These are phyloP conservation scores for Fraxinus americana DNA, from an alignment of 257 asterid genomes.

Conservation along the genomic window DNA sequence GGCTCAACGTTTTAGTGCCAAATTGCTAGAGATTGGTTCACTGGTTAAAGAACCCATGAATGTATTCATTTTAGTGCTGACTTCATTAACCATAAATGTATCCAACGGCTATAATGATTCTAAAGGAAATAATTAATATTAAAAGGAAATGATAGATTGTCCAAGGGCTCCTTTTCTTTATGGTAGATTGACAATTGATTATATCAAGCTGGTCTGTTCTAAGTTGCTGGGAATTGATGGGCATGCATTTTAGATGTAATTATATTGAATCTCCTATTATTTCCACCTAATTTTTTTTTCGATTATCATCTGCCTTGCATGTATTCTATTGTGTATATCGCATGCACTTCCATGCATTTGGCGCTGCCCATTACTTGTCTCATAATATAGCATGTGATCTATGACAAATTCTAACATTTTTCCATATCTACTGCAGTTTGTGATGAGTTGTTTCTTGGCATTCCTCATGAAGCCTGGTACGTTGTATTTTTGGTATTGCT, in stretches of 20 bases:
- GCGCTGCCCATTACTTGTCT: background rate
- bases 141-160: too few relatives aligned
- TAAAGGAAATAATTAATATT: background rate
- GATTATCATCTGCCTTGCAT: background rate
- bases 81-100: too few relatives aligned
- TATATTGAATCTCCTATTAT: too few relatives aligned
- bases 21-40: too few relatives aligned
- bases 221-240: background rate
- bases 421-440: constrained; percentile 61
- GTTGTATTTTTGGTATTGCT: constrained; percentile 56
- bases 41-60: too few relatives aligned
- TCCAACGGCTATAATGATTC: background rate
- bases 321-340: background rate
- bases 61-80: too few relatives aligned
- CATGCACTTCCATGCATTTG: background rate
- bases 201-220: background rate
- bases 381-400: background rate
- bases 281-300: background rate
- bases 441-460: constrained; percentile 79
- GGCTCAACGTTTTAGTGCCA: too few relatives aligned
- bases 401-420: constrained; percentile 12
- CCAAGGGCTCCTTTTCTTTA: background rate
- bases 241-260: background rate
- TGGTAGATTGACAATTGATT: background rate
- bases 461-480: constrained; percentile 78